These are phyloP conservation scores for Xylariaceae sp. DNA, from an alignment of 2,329 filamentous ascomycete genomes.

Conservation along the genomic window DNA sequence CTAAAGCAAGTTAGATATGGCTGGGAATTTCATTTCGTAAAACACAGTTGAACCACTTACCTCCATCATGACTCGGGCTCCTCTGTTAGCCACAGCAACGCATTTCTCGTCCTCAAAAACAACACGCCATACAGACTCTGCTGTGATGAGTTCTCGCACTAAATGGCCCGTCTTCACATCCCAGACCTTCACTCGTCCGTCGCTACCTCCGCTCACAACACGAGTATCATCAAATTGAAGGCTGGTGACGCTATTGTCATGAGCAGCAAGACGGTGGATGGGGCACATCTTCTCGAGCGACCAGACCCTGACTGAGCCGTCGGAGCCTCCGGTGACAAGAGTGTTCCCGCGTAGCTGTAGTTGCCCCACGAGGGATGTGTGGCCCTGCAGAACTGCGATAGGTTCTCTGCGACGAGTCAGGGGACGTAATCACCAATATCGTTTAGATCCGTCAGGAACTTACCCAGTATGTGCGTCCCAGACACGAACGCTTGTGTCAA, in stretches of 20 bases:
- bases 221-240: conserved; percentile 94
- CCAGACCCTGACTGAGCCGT: conserved; percentile 95
- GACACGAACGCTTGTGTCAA: conserved; percentile 94
- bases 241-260: conserved; percentile 97
- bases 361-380: conserved; percentile 94
- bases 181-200: conserved; percentile 98
- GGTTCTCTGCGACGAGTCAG: conserved; percentile 56
- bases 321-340: conserved; percentile 90
- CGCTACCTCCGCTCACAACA: conserved; percentile 92
- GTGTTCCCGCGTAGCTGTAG: conserved; percentile 94
- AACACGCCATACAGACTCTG: conserved; percentile 95
- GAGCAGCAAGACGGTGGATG: conserved; percentile 90
- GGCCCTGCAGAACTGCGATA: conserved; percentile 88
- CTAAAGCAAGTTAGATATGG: conserved; percentile 44
- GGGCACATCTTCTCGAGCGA: conserved; percentile 85
- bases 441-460: conserved; percentile 31
- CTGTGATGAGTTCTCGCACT: conserved; percentile 84
- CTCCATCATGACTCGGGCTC: conserved; percentile 93
- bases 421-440: not conserved
- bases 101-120: conserved; percentile 98
- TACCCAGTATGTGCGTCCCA: conserved; percentile 91
- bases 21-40: not conserved
- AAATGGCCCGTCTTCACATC: conserved; percentile 87
- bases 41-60: conserved; percentile 47
- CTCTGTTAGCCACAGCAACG: conserved; percentile 86